Base-by-base conservation (phyloP, 805 yeast genomes). In the Saccharomyces mikatae region DNA sequence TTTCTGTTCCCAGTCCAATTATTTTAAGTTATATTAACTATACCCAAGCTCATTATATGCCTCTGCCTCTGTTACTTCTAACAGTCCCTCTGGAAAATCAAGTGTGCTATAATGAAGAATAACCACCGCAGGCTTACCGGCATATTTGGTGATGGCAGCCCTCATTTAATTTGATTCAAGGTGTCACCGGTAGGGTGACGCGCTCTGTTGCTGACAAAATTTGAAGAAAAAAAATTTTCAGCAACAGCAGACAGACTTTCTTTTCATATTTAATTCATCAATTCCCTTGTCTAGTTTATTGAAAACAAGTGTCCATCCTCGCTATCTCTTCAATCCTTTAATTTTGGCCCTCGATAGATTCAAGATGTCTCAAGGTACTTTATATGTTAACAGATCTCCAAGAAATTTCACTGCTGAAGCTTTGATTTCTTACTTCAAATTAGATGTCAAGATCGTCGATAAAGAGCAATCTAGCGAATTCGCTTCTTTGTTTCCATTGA, bases 361-460 rank as follows among this genome's bases (percentile, higher is more conserved):
- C 41, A 68, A 55, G 62, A 85, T 85, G 90, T 80, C 89, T 55
- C 80, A 77, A 72, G 89, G 89, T 70, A 84, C 87, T 67, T 74
- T 85, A 64, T 85, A 75, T 74, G 73, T 67, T 52, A 56, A 69
- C 24, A 48, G 26, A 11, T 58, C 64, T 51, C 66, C 69, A 56
- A 69, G 73, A 65, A 50, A 57, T 44, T 17, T 27, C 14, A 47
- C 72, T 46, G 57, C 76, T 48, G 66, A 67, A 56, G 82, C 80
- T 58, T 70, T 87, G 59, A 74, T 82, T 73, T 78, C 82, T 69
- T 72, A 75, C 73, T 80, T 76, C 73, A 76, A 79, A 58, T 74
- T 87, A 63, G 92, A 86, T 62, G 72, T 85, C 69, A 71, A 76
- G 53, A 60, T 83, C 58, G 76, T 72, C 48, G 76, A 74, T 62